A percentile compares a stretch with the other conserved stretches of the same genome.
Conservation (phyloP, 306 rosid species). For the Vigna nakashimae region DNA sequence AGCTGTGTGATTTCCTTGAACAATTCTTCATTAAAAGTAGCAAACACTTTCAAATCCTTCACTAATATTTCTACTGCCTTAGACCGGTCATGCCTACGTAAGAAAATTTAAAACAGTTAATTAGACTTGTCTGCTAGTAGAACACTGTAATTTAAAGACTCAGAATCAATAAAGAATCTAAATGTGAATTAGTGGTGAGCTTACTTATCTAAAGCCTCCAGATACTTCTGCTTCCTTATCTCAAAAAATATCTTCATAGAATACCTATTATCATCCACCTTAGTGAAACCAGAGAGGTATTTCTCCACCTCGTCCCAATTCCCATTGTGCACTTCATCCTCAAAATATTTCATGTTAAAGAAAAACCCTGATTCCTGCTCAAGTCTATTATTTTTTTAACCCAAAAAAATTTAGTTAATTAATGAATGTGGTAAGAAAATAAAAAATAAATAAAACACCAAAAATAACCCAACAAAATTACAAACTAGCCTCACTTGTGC, state of each 20-base stretch:
- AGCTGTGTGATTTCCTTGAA: conserved; percentile 99
- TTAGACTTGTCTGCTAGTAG: not conserved
- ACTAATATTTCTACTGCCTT: conserved; percentile 95
- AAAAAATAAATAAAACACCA: conserved; percentile 26
- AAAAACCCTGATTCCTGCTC: conserved; percentile 99
- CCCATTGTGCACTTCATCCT: conserved; percentile 97
- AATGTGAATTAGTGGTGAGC: conserved; percentile 44
- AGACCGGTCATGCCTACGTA: conserved; percentile 88
- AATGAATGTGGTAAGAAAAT: conserved; percentile 41
- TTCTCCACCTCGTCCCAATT: conserved; percentile 99
- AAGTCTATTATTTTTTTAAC: conserved; percentile 55
- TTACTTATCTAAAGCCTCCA: conserved; percentile 97
- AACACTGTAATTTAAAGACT: conserved; percentile 29
- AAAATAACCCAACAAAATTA: conserved; percentile 32
- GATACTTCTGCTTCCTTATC: conserved; percentile 98
- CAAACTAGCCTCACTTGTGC: conserved; percentile 77
- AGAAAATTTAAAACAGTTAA: conserved; percentile 39
- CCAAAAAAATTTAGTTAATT: conserved; percentile 25
- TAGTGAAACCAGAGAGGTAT: conserved; percentile 96
- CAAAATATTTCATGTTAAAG: conserved; percentile 97
- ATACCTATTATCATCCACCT: conserved; percentile 95
- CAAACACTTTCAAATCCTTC: conserved; percentile 94
- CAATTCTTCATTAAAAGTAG: conserved; percentile 93
- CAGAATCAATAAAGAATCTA: conserved; percentile 16
- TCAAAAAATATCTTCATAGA: conserved; percentile 99